Percentiles rank a stretch among this genome's conserved stretches.
Conservation (phyloP, 257 asterid genomes). For the Schizonepeta tenuifolia region DNA sequence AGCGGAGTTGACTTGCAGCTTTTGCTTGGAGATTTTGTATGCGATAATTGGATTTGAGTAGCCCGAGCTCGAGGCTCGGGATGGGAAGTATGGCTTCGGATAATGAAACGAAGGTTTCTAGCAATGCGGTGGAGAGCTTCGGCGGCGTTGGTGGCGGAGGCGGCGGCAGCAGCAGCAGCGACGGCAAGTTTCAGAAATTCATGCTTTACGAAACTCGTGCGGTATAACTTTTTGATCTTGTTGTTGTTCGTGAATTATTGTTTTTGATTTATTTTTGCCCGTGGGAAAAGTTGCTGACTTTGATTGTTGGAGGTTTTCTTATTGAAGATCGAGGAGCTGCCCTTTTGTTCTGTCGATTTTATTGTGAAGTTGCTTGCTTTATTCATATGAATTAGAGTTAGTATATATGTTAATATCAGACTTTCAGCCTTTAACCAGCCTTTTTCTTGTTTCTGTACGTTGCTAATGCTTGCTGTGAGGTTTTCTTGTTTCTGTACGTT, state of each 20-base stretch:
- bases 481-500: neutral
- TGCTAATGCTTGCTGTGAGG: constrained; percentile 8
- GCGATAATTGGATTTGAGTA: constrained; percentile 38
- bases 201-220: constrained; percentile 85
- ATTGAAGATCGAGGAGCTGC: constrained; percentile 12
- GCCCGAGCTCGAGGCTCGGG: constrained; percentile 55
- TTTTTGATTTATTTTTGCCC: constrained; percentile 21
- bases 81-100: constrained; percentile 57
- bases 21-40: constrained; percentile 35
- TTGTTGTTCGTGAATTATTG: constrained; percentile 25
- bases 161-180: constrained; percentile 33
- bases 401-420: neutral
- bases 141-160: constrained; percentile 33
- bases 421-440: neutral
- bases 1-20: constrained; percentile 38
- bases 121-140: constrained; percentile 35
- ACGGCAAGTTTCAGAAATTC: constrained; percentile 62
- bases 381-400: neutral
- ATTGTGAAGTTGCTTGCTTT: neutral
- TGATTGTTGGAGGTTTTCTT: constrained; percentile 29
- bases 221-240: constrained; percentile 54
- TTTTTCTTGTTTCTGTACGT: neutral
- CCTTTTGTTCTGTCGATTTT: constrained; percentile 19
- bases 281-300: constrained; percentile 18
- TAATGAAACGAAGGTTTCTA: constrained; percentile 37